Evolutionary conservation across 2,329 filamentous ascomycete species (phyloP).

Genomic region (Fusarium penzigii): DNA sequence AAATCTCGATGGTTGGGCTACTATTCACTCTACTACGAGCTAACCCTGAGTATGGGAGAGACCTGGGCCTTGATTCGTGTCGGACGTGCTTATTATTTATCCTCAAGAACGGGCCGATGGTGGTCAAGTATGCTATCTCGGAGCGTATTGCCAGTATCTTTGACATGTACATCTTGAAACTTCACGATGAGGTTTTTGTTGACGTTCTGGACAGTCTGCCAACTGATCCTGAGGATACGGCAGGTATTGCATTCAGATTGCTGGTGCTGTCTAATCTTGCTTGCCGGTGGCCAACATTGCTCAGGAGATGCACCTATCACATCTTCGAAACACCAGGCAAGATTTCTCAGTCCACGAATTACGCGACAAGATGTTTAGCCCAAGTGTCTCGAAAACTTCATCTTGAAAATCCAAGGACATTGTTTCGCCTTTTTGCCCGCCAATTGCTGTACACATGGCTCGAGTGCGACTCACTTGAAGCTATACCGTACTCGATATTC

Average conservation of each 20-base stretch:
- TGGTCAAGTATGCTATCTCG: constrained; percentile 76
- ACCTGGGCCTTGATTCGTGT: constrained; percentile 56
- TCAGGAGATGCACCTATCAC: constrained; percentile 86
- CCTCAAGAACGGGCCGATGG: constrained; percentile 64
- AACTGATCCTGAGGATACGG: constrained; percentile 65
- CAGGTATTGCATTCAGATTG: constrained; percentile 84
- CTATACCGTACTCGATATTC: constrained; percentile 85
- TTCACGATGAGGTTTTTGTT: constrained; percentile 81
- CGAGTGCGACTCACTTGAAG: constrained; percentile 62
- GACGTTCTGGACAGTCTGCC: constrained; percentile 84
- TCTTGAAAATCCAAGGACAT: constrained; percentile 64
- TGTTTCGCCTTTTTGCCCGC: constrained; percentile 84
- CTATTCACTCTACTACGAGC: constrained; percentile 69
- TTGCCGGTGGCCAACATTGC: constrained; percentile 79
- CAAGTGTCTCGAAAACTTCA: constrained; percentile 66
- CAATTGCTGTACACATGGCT: constrained; percentile 94
- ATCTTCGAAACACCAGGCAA: constrained; percentile 88
- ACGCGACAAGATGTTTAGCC: constrained; percentile 72
- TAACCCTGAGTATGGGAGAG: constrained; percentile 66
- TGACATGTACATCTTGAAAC: constrained; percentile 74
- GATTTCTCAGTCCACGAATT: constrained; percentile 62
- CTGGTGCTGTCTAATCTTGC: constrained; percentile 76
- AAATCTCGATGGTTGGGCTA: constrained; percentile 67
- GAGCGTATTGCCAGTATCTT: constrained; percentile 74
- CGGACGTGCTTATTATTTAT: constrained; percentile 76